phyloP scores from a whole-genome alignment of 2,329 filamentous ascomycete genomes.

The Neopestalotiopsis sp. region DNA sequence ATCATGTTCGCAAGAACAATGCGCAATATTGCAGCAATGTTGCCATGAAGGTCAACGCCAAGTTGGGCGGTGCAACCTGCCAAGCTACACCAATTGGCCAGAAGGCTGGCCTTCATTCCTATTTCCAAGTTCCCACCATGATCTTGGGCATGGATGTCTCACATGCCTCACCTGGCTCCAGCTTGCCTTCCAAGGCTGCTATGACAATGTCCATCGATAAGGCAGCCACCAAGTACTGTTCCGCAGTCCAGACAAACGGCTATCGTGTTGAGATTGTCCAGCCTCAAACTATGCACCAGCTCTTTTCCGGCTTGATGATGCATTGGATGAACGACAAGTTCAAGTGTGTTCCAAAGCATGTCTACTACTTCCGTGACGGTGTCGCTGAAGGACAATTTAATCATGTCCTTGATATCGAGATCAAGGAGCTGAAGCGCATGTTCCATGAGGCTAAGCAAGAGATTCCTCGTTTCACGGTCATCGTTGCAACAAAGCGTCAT shows the following conservation, averaged over 20 bases:
- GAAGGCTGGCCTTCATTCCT: constrained; percentile 38
- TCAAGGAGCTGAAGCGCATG: constrained; percentile 70
- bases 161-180: constrained; percentile 74
- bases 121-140: constrained; percentile 68
- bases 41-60: constrained; percentile 95
- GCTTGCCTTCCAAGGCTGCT: constrained; percentile 79
- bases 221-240: constrained; percentile 76
- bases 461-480: constrained; percentile 76
- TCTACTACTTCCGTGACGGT: constrained; percentile 94
- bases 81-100: constrained; percentile 39
- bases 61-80: constrained; percentile 84
- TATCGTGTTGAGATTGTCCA: constrained; percentile 81
- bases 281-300: constrained; percentile 65
- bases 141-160: constrained; percentile 92
- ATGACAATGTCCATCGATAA: constrained; percentile 83
- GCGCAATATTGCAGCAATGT: constrained; percentile 93
- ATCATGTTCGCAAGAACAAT: constrained; percentile 72
- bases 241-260: constrained; percentile 83
- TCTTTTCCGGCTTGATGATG: constrained; percentile 68
- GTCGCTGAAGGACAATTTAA: constrained; percentile 87
- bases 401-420: constrained; percentile 80
- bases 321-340: constrained; percentile 66
- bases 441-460: constrained; percentile 49
- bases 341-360: constrained; percentile 67
- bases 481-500: constrained; percentile 92